A percentile compares a stretch with the other conserved stretches of the same genome.
Evolutionary conservation across 495 filamentous ascomycete genomes (phyloP).

Genomic region (Aspergillus incahuasiensis): DNA sequence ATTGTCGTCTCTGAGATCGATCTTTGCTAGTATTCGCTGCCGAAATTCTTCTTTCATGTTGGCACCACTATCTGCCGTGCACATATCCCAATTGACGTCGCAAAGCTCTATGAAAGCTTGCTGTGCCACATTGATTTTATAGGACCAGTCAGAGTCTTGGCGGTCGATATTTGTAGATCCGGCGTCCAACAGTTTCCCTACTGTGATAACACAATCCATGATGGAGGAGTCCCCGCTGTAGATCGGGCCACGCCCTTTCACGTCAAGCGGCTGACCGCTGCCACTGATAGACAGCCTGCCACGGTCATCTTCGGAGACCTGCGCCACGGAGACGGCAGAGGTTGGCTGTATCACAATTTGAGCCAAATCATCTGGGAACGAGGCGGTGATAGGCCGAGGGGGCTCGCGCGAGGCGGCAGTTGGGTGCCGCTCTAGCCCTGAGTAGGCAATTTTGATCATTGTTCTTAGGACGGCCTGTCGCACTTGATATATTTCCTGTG

Average conservation of each 20-base stretch:
- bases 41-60: conserved; percentile 19
- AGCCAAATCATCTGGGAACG: conserved; percentile 11
- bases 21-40: no score
- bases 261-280: conserved; percentile 16
- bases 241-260: conserved; percentile 32
- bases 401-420: conserved; percentile 15
- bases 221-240: conserved; percentile 20
- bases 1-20: no score
- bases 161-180: no score
- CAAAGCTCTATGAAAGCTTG: conserved; percentile 31
- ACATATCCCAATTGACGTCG: conserved; percentile 33
- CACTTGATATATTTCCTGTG: background rate
- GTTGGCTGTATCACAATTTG: conserved; percentile 16
- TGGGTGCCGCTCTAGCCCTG: conserved; percentile 27
- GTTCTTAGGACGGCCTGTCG: conserved; percentile 25
- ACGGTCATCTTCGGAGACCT: conserved; percentile 7
- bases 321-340: conserved; percentile 15
- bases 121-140: conserved; percentile 15
- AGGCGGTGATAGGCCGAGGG: conserved; percentile 15
- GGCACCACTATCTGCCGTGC: conserved; percentile 10
- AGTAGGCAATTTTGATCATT: conserved; percentile 27
- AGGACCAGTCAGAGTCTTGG: no score
- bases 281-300: conserved; percentile 13
- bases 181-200: conserved; percentile 27
- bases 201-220: conserved; percentile 32